Conservation (phyloP, 139 green algal species). For the Chlorella sorokiniana region DNA sequence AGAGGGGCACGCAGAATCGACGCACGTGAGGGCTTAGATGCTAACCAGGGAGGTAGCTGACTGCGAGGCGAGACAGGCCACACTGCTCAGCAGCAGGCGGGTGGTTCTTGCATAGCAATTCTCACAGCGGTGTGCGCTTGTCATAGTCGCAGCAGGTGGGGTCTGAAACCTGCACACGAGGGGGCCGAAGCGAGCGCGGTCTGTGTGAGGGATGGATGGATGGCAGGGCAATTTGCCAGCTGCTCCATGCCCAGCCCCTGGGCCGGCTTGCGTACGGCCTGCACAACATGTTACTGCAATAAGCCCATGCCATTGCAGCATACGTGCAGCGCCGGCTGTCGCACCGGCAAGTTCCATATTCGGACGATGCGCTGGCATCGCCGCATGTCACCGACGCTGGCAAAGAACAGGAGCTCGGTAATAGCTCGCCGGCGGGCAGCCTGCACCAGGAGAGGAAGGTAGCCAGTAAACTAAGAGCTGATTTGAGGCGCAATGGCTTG, state of each 20-base stretch:
- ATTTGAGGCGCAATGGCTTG: neutral
- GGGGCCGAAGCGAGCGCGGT: neutral
- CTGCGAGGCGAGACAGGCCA: neutral
- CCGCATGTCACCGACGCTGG: slow-evolving; percentile 76
- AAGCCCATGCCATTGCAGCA: neutral
- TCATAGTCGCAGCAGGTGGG: slow-evolving; percentile 86
- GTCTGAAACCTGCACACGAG: slow-evolving; percentile 64
- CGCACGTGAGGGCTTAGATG: too few species aligned
- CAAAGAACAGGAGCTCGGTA: slow-evolving; percentile 92
- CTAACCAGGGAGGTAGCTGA: too few species aligned
- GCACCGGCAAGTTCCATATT: slow-evolving; percentile 73
- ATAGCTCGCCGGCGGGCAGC: slow-evolving; percentile 78
- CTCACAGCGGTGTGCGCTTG: slow-evolving; percentile 83
- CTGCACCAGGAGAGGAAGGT: slow-evolving; percentile 45
- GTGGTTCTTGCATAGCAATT: neutral
- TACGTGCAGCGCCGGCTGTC: too few species aligned
- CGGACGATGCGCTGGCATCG: slow-evolving; percentile 74
- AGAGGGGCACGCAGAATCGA: too few species aligned
- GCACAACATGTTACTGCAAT: too few species aligned
- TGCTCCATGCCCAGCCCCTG: too few species aligned
- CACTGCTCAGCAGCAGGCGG: neutral
- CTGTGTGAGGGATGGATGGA: too few species aligned
- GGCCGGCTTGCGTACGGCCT: too few species aligned
- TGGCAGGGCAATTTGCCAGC: too few species aligned
- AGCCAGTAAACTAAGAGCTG: neutral